These are phyloP conservation scores for Salvia sclarea DNA, from an alignment of 305 asterid species.

Conservation along the genomic window DNA sequence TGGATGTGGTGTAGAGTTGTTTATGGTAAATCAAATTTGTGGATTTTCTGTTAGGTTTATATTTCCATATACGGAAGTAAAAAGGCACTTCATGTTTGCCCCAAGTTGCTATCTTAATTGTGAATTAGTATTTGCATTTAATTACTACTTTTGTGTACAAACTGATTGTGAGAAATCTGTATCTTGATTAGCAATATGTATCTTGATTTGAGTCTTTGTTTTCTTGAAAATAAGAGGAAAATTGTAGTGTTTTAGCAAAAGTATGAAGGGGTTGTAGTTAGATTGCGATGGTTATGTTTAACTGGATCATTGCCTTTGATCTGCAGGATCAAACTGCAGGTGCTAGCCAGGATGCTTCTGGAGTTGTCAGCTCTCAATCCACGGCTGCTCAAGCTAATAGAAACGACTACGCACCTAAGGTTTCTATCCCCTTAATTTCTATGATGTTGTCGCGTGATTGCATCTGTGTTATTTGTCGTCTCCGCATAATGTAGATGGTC, in stretches of 20 bases:
- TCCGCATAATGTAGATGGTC: conserved; percentile 34
- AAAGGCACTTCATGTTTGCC: too few species aligned
- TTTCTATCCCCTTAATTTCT: conserved; percentile 33
- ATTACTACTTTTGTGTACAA: not conserved
- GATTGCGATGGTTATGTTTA: not conserved
- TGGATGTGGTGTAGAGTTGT: not conserved
- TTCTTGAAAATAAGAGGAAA: not conserved
- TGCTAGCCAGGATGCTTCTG: conserved; percentile 37
- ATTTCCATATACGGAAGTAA: too few species aligned
- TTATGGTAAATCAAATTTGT: not conserved
- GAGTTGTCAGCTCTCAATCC: conserved; percentile 34
- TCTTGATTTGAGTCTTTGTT: not conserved
- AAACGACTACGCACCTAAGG: conserved; percentile 58
- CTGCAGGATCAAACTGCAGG: conserved; percentile 51
- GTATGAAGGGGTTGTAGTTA: not conserved
- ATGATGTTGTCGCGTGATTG: conserved; percentile 22
- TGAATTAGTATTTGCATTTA: not conserved
- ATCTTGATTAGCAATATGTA: not conserved
- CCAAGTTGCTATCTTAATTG: too few species aligned
- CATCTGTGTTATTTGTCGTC: conserved; percentile 17
- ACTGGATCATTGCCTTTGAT: not conserved
- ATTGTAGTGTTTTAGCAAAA: not conserved
- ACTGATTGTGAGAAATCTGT: not conserved
- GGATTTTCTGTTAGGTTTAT: not conserved
- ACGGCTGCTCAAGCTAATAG: conserved; percentile 32